phyloP scores from a whole-genome alignment of 345 rosid genomes.

The Salix viminalis region DNA sequence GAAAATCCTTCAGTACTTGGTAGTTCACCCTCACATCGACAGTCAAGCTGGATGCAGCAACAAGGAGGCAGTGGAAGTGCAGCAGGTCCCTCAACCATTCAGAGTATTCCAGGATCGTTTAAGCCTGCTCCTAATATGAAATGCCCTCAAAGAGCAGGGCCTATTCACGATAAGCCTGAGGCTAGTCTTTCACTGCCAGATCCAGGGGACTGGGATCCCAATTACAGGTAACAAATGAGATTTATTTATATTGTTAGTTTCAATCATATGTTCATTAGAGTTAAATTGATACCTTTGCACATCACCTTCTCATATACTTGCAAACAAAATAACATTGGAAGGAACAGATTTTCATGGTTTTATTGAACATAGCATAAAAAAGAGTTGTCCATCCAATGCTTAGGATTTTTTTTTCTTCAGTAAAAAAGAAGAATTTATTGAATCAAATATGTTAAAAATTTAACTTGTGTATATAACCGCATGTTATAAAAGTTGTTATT shows the following conservation, averaged over 20 bases:
- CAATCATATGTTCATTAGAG: not conserved
- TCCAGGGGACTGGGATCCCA: slow-evolving; percentile 99
- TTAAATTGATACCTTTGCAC: not conserved
- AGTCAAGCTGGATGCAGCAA: slow-evolving; percentile 53
- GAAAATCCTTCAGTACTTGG: slow-evolving; percentile 44
- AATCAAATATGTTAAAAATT: not conserved
- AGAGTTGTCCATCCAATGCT: not conserved
- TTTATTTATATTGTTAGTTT: not conserved
- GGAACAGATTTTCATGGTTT: not conserved
- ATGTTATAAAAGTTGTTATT: not conserved
- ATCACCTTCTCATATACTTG: not conserved
- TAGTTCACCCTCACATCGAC: slow-evolving; percentile 51
- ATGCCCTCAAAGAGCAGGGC: slow-evolving; percentile 39
- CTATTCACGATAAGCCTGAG: slow-evolving; percentile 48
- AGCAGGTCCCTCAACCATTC: slow-evolving; percentile 44
- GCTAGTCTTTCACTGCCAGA: slow-evolving; percentile 58
- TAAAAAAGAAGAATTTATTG: not conserved
- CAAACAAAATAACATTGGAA: not conserved
- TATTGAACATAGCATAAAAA: not conserved
- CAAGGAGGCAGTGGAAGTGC: slow-evolving; percentile 48
- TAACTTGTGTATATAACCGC: not conserved
- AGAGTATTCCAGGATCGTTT: slow-evolving; percentile 45
- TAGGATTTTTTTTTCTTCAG: not conserved
- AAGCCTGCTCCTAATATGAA: slow-evolving; percentile 37
- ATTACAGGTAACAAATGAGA: slow-evolving; percentile 61